Evolutionary conservation across 202 grass and related monocot genomes (phyloP).

Genomic region (Panicum hallii): DNA sequence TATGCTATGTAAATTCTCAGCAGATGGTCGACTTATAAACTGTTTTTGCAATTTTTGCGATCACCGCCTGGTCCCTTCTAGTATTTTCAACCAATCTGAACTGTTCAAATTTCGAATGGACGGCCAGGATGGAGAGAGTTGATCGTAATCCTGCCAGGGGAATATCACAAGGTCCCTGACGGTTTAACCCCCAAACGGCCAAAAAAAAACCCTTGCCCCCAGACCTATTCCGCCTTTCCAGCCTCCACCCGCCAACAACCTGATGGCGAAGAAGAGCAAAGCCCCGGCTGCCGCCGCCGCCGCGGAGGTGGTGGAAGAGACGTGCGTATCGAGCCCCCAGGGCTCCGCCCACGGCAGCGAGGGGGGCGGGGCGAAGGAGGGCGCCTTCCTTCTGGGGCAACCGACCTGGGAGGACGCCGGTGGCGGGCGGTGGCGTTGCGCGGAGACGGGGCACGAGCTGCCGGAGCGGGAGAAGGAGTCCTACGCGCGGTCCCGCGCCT

Average conservation of each 20-base stretch:
- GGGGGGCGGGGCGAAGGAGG: conserved; percentile 68
- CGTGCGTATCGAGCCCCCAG: conserved; percentile 34
- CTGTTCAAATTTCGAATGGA: not conserved
- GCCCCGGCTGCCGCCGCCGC: not conserved
- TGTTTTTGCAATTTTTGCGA: not conserved
- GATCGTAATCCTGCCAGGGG: not conserved
- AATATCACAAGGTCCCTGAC: not conserved
- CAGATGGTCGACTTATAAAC: not conserved
- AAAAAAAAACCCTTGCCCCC: conserved; percentile 35
- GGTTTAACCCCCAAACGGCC: not conserved
- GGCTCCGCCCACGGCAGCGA: conserved; percentile 39
- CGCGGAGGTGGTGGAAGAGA: not conserved
- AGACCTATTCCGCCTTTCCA: not conserved
- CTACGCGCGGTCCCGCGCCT: conserved; percentile 75
- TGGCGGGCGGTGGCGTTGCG: conserved; percentile 69
- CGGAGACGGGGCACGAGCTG: conserved; percentile 91
- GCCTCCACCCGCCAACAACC: conserved; percentile 19
- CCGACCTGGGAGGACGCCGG: conserved; percentile 78
- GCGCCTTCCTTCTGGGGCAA: conserved; percentile 74
- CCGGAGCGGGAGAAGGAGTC: conserved; percentile 77
- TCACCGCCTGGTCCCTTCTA: not conserved
- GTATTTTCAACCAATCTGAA: not conserved
- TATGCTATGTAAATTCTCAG: not conserved
- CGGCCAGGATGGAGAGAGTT: not conserved
- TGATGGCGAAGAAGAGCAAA: conserved; percentile 63